Evolutionary conservation across 306 rosid genomes (phyloP), one percentile per base, ranked within the genome.

Genomic region (Inga laurina): DNA sequence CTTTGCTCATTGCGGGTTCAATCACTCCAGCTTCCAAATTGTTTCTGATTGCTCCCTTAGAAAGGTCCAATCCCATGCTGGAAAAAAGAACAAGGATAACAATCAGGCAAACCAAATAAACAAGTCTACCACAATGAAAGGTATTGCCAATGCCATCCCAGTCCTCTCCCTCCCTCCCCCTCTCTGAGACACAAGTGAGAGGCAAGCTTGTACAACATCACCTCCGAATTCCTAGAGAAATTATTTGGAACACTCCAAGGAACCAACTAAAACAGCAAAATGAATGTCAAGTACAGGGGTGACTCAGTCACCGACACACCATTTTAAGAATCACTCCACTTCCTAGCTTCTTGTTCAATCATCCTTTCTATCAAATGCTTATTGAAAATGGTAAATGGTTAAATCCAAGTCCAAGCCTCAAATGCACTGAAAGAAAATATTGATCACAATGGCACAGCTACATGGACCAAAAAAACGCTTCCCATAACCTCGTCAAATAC

Each of bases 1-100:
- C 91, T 92, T 96, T 96, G 88, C 99, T 96, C 99, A 96, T 96
- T 77, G 98, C 98, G 24, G 99, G 99, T 82, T 96, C 99, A 79
- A 96, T 93, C 84, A 96, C 99, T 84, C 99, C 99, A n/a, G 99
- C 98, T 69, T 96, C 98, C 81, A 96, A 87, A 93, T 96, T 96
- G 89, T 96, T 92, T 14, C 98, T 90, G 27, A 94, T 61, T 19
- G 85, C 72, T 77, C 99, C 99, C 68, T 96, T 89, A n/a, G 73
- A 30, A 46, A 96, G 97, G 86, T 96, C 99, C 84, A 96, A 82
- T 51, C 99, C 99, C 99, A 90, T 91, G 90, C 98, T 96, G 62
- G 22, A 0, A 82, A 85, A 77, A 78, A 77, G n/a, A n/a, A n/a
- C n/a, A 22, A 44, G 69, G 14, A 16, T 6, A 18, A 66, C 21